These are phyloP conservation scores for Paspalum notatum DNA, from an alignment of 176 grass and related monocot genomes.

Conservation along the genomic window DNA sequence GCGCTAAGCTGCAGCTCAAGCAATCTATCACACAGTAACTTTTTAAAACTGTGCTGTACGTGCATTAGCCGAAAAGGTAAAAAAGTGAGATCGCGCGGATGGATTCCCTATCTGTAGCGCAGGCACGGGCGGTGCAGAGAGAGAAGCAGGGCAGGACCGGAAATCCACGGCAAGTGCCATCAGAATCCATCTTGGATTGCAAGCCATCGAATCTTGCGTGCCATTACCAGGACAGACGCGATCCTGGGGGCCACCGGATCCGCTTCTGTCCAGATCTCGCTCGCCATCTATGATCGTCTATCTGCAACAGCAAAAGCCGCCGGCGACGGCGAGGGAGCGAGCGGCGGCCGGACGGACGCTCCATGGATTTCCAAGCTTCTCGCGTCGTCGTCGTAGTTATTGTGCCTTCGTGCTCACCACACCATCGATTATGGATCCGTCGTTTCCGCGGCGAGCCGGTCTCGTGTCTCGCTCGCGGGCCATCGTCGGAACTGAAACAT, in stretches of 20 bases:
- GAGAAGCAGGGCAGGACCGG: conserved; percentile 31
- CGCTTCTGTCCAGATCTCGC: conserved; percentile 42
- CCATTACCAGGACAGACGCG: conserved; percentile 56
- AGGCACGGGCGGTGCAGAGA: conserved; percentile 6
- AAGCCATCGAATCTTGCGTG: conserved; percentile 56
- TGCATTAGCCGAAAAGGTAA: conserved; percentile 1
- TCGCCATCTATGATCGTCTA: too few species aligned
- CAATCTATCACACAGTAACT: neutral
- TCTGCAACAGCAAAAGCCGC: conserved; percentile 47
- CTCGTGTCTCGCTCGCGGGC: neutral
- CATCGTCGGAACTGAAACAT: neutral
- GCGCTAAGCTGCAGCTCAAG: too few species aligned
- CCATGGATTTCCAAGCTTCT: neutral
- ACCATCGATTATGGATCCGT: neutral
- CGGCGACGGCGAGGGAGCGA: neutral
- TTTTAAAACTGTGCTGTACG: conserved; percentile 43
- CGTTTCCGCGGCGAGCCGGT: neutral
- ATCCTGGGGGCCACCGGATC: conserved; percentile 55
- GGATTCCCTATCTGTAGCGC: conserved; percentile 42
- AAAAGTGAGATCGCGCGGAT: conserved; percentile 38
- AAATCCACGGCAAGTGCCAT: conserved; percentile 58
- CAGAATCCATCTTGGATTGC: conserved; percentile 57
- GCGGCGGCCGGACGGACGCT: neutral
- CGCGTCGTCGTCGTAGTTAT: neutral
- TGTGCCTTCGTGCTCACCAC: neutral